Evolutionary conservation across 257 asterid species (phyloP).

Genomic region (Capsicum baccatum): DNA sequence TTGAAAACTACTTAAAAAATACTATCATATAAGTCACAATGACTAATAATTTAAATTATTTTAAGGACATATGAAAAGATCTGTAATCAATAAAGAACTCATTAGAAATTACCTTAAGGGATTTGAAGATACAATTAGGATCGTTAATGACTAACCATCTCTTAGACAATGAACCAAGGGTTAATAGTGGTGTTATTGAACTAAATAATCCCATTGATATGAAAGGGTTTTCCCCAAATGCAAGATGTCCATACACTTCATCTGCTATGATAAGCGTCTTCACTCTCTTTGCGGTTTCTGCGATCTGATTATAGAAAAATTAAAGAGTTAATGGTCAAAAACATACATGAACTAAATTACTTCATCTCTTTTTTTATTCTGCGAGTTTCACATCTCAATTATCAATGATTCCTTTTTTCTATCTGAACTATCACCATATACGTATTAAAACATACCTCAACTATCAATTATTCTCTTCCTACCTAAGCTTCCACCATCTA

Average conservation of each 20-base stretch:
- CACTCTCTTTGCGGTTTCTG: conserved; percentile 72
- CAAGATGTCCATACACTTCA: conserved; percentile 88
- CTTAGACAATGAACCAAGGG: conserved; percentile 87
- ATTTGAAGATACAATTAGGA: conserved; percentile 57
- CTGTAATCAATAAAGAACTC: not conserved
- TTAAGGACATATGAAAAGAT: not conserved
- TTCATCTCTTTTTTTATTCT: too few relatives aligned
- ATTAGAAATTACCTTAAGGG: conserved; percentile 48
- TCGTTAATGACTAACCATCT: conserved; percentile 81
- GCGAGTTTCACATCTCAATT: too few relatives aligned
- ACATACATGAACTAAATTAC: too few relatives aligned
- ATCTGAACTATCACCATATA: too few relatives aligned
- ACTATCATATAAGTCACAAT: not conserved
- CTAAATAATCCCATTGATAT: conserved; percentile 89
- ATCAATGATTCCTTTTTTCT: too few relatives aligned
- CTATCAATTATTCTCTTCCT: too few relatives aligned
- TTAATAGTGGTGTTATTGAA: conserved; percentile 63
- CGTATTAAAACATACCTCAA: too few relatives aligned
- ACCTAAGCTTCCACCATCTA: too few relatives aligned
- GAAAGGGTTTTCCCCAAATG: conserved; percentile 72
- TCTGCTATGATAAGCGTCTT: conserved; percentile 68
- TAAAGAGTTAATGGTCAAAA: too few relatives aligned
- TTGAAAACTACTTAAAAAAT: too few relatives aligned
- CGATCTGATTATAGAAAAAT: conserved; percentile 50
- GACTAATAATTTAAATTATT: not conserved